Base-by-base conservation (phyloP, 2,329 filamentous ascomycete genomes). In the Capronia americana region DNA sequence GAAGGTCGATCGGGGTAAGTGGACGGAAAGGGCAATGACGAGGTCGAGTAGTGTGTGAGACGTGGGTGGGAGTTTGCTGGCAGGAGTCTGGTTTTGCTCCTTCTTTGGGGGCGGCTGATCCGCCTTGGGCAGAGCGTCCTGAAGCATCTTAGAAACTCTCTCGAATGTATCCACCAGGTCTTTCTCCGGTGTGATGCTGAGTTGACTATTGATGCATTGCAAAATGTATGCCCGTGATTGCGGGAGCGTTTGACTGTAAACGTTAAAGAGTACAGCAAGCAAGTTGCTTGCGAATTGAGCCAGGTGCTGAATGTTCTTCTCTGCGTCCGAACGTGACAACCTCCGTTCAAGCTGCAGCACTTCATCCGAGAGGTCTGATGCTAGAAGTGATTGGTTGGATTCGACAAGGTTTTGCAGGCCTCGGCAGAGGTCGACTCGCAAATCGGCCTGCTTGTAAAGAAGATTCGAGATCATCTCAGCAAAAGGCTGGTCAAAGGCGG, bases 191-290 rank as follows among this genome's bases (percentile, higher is more conserved):
- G 92, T 92, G 73, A 98, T 91, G 81, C 93, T 96, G 65, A 99
- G 82, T 79, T 93, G 98, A 4, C 92, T 89, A 79, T 98, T 97
- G 81, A 98, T 95, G 69, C 93, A 97, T 77, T 94, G 92, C 38
- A 99, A 83, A 61, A 99, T 95, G 23, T 92, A 92, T 0, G 92
- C 93, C 72, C 95, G 87, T 74, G 92, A 95, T 75, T 97, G 92
- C 2, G 95, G 94, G 28, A 99, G 84, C 0, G 95, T 99, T 78
- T 97, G 92, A 70, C 92, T 97, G 81, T 99, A 99, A 53, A 99
- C 94, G 76, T 99, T 99, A 84, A 99, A 98, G n/a, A 99, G 83
- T 0, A 98, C 94, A 6, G 95, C 93, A 50, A 99, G 87, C 79
- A 99, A 86, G 74, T 98, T 98, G 67, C 90, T 90, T 0, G 94